These are phyloP conservation scores for Fusarium domesticum DNA, from an alignment of 2,329 filamentous ascomycete species.

Conservation along the genomic window DNA sequence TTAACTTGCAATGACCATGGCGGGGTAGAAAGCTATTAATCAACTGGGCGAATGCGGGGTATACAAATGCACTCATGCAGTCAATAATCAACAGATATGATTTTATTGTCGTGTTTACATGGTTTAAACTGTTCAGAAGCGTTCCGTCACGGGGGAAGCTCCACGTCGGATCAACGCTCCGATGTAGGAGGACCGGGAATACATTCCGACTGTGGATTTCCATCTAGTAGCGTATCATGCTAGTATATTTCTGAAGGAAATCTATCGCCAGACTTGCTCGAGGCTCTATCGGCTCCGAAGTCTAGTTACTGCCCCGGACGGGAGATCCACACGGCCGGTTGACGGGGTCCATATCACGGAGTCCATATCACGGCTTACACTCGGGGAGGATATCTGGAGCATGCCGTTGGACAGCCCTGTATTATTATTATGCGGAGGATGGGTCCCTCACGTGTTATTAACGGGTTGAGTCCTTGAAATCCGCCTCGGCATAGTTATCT, in stretches of 20 bases:
- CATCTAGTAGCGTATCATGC: background rate
- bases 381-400: too few relatives aligned
- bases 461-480: too few relatives aligned
- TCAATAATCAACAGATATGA: background rate
- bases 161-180: background rate
- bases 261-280: background rate
- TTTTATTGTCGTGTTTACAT: background rate
- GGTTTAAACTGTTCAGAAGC: background rate
- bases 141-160: background rate
- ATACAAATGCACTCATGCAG: background rate
- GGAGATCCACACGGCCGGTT: too few relatives aligned
- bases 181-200: background rate
- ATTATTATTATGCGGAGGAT: too few relatives aligned
- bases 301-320: too few relatives aligned
- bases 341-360: too few relatives aligned
- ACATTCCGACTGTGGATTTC: background rate
- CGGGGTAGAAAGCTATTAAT: background rate
- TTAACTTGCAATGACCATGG: slow-evolving; percentile 15
- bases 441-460: too few relatives aligned
- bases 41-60: background rate
- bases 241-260: background rate
- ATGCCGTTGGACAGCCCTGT: too few relatives aligned
- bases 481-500: too few relatives aligned
- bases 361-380: too few relatives aligned
- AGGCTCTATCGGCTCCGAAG: too few relatives aligned